phyloP scores from a whole-genome alignment of 306 rosid species.

The Lathyrus tuberosus region DNA sequence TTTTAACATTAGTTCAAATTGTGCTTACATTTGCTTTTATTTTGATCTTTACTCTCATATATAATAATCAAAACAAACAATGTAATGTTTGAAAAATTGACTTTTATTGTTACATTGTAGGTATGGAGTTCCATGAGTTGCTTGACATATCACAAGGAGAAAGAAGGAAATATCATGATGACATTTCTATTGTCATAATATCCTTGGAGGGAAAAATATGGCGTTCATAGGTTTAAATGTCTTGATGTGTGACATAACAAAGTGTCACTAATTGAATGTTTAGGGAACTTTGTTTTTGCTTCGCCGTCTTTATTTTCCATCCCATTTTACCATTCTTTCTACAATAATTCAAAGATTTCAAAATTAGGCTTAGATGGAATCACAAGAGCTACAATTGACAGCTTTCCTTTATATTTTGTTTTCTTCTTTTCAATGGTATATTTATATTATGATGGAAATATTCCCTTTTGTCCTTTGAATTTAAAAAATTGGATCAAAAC shows the following conservation, averaged over 20 bases:
- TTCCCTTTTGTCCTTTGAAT: conserved; percentile 1
- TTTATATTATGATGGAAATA: conserved; percentile 6
- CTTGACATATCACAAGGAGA: conserved; percentile 87
- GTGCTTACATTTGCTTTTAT: not conserved
- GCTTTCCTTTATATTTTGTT: conserved; percentile 6
- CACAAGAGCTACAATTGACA: not conserved
- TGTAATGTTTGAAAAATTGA: conserved; percentile 36
- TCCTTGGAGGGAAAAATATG: conserved; percentile 78
- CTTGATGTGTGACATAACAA: not conserved
- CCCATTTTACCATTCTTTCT: too few relatives aligned
- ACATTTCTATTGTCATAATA: conserved; percentile 67
- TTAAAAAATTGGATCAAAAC: conserved; percentile 16
- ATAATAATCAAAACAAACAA: too few relatives aligned
- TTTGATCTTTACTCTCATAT: not conserved
- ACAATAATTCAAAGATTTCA: not conserved
- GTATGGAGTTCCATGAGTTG: conserved; percentile 71
- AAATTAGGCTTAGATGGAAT: not conserved
- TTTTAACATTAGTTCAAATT: not conserved
- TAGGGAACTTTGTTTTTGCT: not conserved
- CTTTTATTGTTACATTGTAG: conserved; percentile 57
- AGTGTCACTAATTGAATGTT: conserved; percentile 2
- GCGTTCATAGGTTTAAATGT: conserved; percentile 64
- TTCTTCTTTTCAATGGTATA: conserved; percentile 32
- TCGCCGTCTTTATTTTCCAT: too few relatives aligned
- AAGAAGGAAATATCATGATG: conserved; percentile 82